Base-by-base conservation (phyloP, 257 asterid species). In the Rhazya stricta region DNA sequence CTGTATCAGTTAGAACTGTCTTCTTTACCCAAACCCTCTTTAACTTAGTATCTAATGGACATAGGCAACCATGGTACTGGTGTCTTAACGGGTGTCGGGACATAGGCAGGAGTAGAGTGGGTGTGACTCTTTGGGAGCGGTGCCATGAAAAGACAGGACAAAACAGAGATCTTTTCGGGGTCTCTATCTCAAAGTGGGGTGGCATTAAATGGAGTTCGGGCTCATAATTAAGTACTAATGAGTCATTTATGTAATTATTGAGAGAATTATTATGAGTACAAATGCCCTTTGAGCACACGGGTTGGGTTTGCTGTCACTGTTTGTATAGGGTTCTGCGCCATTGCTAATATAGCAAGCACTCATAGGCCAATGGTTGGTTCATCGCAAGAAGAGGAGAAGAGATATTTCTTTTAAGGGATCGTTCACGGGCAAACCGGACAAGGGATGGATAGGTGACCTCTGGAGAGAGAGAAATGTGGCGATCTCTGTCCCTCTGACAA, bases 251-350 rank as follows among this genome's bases (percentile, higher is more conserved):
- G 46, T 11, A 57, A 45, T 32, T 30, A n/a, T 60, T 58, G 39
- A 29, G 23, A 9, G 4, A 69, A 25, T 45, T 15, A 42, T 67
- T 39, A 19, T 0, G 3, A 43, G 21, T 25, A 42, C 62, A 46
- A 77, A 62, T 71, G 77, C 46, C 2, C n/a, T 9, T 51, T n/a
- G 6, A 34, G 75, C 16, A 23, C 71, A 61, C 50, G 37, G 67
- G 36, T 30, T 21, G 42, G 13, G 42, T 16, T 30, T 39, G 6
- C 10, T 16, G 10, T 73, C 16, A 45, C 72, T 23, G 3, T 32
- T 3, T 45, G 30, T 54, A 74, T 79, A 30, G 76, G 68, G 76
- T 69, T 74, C 29, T 57, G 58, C 75, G 82, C 78, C 57, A 48
- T 37, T 32, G 34, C 41, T 10, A 45, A 18, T 51, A 51, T 46